Evolutionary conservation across 2,329 filamentous ascomycete genomes (phyloP), one percentile per base, ranked within the genome.

Genomic region (Neophaeococcomyces mojaviensis): DNA sequence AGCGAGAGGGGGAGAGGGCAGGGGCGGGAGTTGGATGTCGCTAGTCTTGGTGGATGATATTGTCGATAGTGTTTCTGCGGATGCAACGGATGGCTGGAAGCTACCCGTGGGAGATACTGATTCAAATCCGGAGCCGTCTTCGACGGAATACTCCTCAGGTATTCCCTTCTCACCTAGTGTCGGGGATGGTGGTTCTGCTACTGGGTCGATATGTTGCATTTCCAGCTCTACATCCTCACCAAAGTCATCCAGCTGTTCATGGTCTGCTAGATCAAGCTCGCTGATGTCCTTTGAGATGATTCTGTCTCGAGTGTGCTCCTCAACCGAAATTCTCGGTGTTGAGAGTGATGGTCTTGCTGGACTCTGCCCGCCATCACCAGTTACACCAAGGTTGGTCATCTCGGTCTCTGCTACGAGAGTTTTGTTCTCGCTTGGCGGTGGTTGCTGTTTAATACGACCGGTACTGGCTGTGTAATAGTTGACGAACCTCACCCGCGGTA

Each of bases 391-490:
- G 39, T 57, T 51, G 19, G 51, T 32, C 48, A 46, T 49, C 30
- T 47, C 48, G 18, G 34, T 28, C 26, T 46, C 52, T 13, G 31
- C 22, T 8, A 45, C 16, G 16, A 35, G 16, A 15, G 35, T 22
- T 26, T 40, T 42, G 10, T 38, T 16, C 7, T 47, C 30, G 19
- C 22, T 20, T 15, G 7, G 18, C 28, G 26, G 18, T 52, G 71
- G 69, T 12, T 54, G 49, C 16, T 66, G 64, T 55, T 84, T 88
- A 2, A 75, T 73, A 48, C 79, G 73, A 3, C 88, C 88, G 8
- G 84, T 83, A 54, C 85, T 88, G n/a, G 85, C 77, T 1, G 88
- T 94, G 61, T 90, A 95, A 62, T 94, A 95, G 60, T 95, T 95
- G 47, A 87, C 73, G 58, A 95, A 95, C 13, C 88, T 76, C 9